Percentiles rank a stretch among this genome's conserved stretches.
Evolutionary conservation across 169 alveolate species (phyloP).

Genomic region (Plasmodium malariae): DNA sequence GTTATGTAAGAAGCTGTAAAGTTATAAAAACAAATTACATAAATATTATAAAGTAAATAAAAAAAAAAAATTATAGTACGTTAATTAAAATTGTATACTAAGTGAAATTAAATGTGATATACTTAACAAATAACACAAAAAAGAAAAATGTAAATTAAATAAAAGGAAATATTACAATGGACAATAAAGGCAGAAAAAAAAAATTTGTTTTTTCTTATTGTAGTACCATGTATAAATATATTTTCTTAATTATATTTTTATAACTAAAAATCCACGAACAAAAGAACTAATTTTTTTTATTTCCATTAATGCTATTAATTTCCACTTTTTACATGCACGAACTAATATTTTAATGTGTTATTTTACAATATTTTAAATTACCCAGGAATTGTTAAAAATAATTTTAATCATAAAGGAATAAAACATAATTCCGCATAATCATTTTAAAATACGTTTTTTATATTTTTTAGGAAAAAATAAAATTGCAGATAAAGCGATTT

Average conservation of each 20-base stretch:
- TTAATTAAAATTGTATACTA: not conserved
- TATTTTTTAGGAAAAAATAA: too few species aligned
- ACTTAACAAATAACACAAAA: not conserved
- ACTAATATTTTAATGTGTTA: slow-evolving; percentile 8
- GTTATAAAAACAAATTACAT: too few species aligned
- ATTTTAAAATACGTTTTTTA: too few species aligned
- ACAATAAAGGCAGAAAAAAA: slow-evolving; percentile 3
- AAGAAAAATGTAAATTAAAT: not conserved
- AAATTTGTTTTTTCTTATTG: too few species aligned
- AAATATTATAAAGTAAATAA: not conserved
- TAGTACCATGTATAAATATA: not conserved
- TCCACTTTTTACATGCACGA: slow-evolving; percentile 30
- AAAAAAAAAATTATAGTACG: not conserved
- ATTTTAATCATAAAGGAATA: too few species aligned
- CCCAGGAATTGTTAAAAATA: not conserved
- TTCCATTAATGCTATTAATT: slow-evolving; percentile 17
- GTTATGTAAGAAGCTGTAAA: too few species aligned
- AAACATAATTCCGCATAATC: too few species aligned
- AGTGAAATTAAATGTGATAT: not conserved
- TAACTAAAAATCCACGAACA: too few species aligned
- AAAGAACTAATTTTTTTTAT: slow-evolving; percentile 4
- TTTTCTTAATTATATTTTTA: too few species aligned
- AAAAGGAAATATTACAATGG: not conserved
- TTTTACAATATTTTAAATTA: slow-evolving; percentile 1
- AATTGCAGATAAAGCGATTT: not conserved